Base-by-base conservation (phyloP, 768 basidiomycete genomes). In the Tricholoma flavovirens region DNA sequence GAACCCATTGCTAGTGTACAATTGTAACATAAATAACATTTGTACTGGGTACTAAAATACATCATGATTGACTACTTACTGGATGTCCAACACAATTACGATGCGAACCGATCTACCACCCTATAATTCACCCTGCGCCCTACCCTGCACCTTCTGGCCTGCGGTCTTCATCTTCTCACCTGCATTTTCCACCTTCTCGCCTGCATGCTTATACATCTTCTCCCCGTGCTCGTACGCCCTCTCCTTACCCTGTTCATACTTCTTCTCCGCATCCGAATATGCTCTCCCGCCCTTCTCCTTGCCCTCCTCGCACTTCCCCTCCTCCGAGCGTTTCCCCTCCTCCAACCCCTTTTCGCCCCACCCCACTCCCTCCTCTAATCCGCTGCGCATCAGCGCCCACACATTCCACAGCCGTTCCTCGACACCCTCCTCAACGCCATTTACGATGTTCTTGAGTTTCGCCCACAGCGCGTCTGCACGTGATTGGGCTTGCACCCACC, bases 371-470 rank as follows among this genome's bases (percentile, higher is more conserved):
- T 64, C 61, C 32, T 71, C 60, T 36, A 66, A 59, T 30, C 66
- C 71, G 10, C 81, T 81, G 29, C 69, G 76, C 59, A 89, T 60
- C 22, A 77, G 69, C 59, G 73, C 71, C 22, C 75, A 67, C 17
- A 83, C 69, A 46, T 71, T 69, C 51, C 71, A 70, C n/a, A 95
- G 69, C 63, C 83, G 86, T 53, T 91, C 90, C 69, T 95, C 92
- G 2, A 84, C 87, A 36, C 80, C 83, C 58, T 83, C 83, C 22
- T 90, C 82, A 36, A 87, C 83, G 17, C 74, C 77, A 55, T 84
- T 78, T 45, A 95, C 73, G 32, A 86, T 74, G 8, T 88, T 85
- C 57, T 79, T 78, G 63, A 97, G 80, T 59, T 75, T 80, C 26
- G 71, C 69, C 63, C 87, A 80, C 11, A 89, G 60, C 4, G 70